Conservation (phyloP, 331 rosid genomes). For the Pyracantha coccinea region DNA sequence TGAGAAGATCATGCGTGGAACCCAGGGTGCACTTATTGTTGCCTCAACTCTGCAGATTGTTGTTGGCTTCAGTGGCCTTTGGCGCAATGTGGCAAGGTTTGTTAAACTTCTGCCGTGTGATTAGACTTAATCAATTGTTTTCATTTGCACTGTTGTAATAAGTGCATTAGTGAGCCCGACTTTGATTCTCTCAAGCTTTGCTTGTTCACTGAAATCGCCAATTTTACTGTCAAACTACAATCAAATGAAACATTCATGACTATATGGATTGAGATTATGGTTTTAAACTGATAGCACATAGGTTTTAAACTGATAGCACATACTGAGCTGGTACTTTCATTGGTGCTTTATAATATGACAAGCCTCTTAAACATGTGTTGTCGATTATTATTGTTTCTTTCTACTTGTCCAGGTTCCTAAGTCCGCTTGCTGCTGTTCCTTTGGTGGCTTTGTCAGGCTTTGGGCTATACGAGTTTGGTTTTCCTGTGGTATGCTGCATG, state of each 20-base stretch:
- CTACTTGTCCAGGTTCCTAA: slow-evolving; percentile 54
- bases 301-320: no score
- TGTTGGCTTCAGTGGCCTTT: slow-evolving; percentile 91
- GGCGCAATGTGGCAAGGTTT: slow-evolving; percentile 96
- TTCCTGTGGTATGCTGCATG: slow-evolving; percentile 68
- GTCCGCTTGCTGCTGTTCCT: slow-evolving; percentile 88
- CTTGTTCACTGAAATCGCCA: neutral
- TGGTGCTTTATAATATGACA: neutral
- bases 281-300: neutral
- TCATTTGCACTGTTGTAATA: neutral
- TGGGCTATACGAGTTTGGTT: slow-evolving; percentile 83
- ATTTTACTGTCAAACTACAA: neutral
- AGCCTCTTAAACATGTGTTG: slow-evolving; percentile 1
- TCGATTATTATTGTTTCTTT: slow-evolving; percentile 1
- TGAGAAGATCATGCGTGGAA: slow-evolving; percentile 90
- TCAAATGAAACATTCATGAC: neutral
- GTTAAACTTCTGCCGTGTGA: neutral
- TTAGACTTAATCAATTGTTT: neutral
- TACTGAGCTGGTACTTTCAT: neutral
- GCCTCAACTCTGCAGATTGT: slow-evolving; percentile 95
- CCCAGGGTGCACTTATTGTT: slow-evolving; percentile 94
- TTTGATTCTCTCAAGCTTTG: neutral
- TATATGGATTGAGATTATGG: neutral
- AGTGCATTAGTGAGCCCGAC: neutral
- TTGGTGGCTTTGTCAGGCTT: slow-evolving; percentile 90